These are phyloP conservation scores for Danielia oregonensis DNA, from an alignment of 805 yeast genomes.

Conservation along the genomic window DNA sequence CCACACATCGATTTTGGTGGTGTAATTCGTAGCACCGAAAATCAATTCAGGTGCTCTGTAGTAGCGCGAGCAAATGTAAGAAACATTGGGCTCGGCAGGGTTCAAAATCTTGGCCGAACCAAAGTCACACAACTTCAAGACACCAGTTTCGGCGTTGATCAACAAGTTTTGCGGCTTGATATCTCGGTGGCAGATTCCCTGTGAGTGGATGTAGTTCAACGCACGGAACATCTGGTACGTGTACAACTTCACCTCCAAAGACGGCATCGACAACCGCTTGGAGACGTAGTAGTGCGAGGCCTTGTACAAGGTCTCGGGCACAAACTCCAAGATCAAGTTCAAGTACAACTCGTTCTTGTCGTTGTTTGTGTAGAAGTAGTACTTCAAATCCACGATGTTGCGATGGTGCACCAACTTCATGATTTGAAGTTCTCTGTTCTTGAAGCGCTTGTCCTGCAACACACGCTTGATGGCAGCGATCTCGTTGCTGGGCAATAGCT, in stretches of 20 bases:
- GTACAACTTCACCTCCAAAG: conserved; percentile 81
- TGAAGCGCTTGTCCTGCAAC: conserved; percentile 91
- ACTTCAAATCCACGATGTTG: conserved; percentile 82
- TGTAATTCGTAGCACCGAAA: conserved; percentile 94
- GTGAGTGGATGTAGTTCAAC: conserved; percentile 69
- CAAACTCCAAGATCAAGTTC: conserved; percentile 83
- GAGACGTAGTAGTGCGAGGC: conserved; percentile 81
- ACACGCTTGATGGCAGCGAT: conserved; percentile 93
- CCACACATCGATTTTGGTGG: conserved; percentile 97
- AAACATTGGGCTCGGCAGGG: conserved; percentile 90
- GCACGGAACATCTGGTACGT: conserved; percentile 76
- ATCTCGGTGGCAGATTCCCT: conserved; percentile 88
- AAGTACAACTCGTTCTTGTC: conserved; percentile 80
- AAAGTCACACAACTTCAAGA: conserved; percentile 90
- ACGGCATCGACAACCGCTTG: conserved; percentile 77
- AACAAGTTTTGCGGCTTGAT: conserved; percentile 87
- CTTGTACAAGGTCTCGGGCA: conserved; percentile 94
- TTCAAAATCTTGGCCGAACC: conserved; percentile 91
- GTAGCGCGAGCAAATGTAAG: conserved; percentile 94
- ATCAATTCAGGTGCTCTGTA: conserved; percentile 97
- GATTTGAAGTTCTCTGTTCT: conserved; percentile 91
- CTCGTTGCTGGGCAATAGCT: conserved; percentile 66
- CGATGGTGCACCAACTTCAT: conserved; percentile 87
- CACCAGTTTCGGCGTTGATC: conserved; percentile 80
- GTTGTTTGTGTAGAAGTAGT: conserved; percentile 73